phyloP scores from a whole-genome alignment of 192 early-diverging fungal species.

The Physocladia obscura region DNA sequence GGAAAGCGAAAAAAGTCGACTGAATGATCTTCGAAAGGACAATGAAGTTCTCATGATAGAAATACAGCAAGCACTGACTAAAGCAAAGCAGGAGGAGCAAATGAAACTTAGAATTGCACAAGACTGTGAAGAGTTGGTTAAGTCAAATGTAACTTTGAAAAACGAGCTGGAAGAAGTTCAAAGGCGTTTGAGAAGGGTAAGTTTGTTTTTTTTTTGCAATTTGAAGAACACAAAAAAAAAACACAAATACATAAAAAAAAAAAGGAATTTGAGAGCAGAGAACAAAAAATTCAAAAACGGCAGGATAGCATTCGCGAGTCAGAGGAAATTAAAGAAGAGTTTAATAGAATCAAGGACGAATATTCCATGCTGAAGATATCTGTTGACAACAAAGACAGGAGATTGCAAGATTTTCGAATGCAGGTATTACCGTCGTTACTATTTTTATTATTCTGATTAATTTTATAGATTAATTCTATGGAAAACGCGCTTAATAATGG shows the following conservation, averaged over 20 bases:
- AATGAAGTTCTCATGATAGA: conserved; percentile 20
- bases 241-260: too few species aligned
- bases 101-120: conserved; percentile 32
- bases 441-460: background rate
- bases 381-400: conserved; percentile 39
- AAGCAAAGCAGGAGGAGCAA: conserved; percentile 41
- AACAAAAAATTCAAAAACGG: conserved; percentile 22
- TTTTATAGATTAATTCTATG: conserved; percentile 24
- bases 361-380: conserved; percentile 42
- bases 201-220: too few species aligned
- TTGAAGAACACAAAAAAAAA: too few species aligned
- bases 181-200: conserved; percentile 27
- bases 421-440: conserved; percentile 21
- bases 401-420: conserved; percentile 29
- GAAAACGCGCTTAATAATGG: conserved; percentile 26
- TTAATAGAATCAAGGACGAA: conserved; percentile 34
- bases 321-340: conserved; percentile 29
- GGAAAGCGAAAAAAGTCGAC: conserved; percentile 2
- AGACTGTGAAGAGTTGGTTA: conserved; percentile 43
- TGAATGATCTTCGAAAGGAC: conserved; percentile 20
- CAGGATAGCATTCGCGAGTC: conserved; percentile 34
- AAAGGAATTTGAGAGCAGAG: conserved; percentile 35
- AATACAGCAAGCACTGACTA: conserved; percentile 28
- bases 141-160: conserved; percentile 34
- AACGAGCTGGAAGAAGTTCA: conserved; percentile 38